Base-by-base conservation (phyloP, 2,329 filamentous ascomycete species). In the Cladosporium sp. region DNA sequence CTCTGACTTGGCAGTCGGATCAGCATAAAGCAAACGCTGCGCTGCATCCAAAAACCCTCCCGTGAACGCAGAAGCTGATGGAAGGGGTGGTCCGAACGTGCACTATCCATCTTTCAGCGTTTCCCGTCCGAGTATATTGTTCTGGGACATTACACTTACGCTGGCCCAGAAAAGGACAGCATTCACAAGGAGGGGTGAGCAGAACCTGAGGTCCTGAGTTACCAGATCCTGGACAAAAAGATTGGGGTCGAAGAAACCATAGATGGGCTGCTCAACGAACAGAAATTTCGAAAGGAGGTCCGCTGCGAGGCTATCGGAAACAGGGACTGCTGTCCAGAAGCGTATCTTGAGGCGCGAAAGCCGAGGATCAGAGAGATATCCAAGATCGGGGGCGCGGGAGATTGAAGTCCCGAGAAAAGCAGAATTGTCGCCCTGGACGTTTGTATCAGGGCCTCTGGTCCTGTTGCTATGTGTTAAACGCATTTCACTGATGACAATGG, bases 241-340 rank as follows among this genome's bases (percentile, higher is more conserved):
- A 13, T 58, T 72, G n/a, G 60, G 59, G 0, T 56, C 53, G 1
- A 30, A 29, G 8, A 33, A 33, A 0, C 74, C 75, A 52, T 53
- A 53, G 11, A 65, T 67, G 20, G 20, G 22, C 22, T 30, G 16
- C 13, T 19, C 18, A 22, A 30, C n/a, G 7, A 27, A 27, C 30
- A 42, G 20, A 20, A 7, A 47, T 29, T 39, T 7, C 29, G 43
- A 18, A 19, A 41, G 7, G 16, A 25, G 9, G 32, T n/a, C 29
- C 60, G 61, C 51, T 52, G 48, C 36, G 25, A 47, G 12, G 63
- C 56, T 1, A 67, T 72, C 25, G 52, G 46, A 3, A 59, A 69
- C 45, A 66, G 72, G 55, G 49, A 66, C 32, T 15, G 32, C 5
- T 13, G 32, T 33, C 32, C 32, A 33, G 32, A 33, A 13, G 32